Evolutionary conservation across 2,329 filamentous ascomycete species (phyloP).

Genomic region (Pseudomassariella vexata): DNA sequence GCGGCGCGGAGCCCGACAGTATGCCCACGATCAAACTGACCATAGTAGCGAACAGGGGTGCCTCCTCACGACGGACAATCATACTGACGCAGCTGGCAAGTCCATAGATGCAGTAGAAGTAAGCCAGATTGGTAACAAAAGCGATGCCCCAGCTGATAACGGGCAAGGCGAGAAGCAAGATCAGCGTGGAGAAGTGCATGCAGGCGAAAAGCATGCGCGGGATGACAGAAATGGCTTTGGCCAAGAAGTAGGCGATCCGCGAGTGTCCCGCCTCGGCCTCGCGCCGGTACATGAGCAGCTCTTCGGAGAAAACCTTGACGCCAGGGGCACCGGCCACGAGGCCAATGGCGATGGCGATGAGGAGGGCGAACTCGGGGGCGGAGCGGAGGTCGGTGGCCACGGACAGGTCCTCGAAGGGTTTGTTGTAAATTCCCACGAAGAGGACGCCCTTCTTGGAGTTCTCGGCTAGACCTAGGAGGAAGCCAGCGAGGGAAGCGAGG

Average conservation of each 20-base stretch:
- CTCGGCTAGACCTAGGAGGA: slow-evolving; percentile 48
- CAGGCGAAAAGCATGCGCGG: slow-evolving; percentile 44
- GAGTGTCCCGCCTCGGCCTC: slow-evolving; percentile 53
- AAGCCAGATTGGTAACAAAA: slow-evolving; percentile 45
- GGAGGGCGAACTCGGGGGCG: slow-evolving; percentile 45
- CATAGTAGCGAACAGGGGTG: slow-evolving; percentile 51
- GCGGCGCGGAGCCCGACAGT: slow-evolving; percentile 46
- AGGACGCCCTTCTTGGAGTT: slow-evolving; percentile 42
- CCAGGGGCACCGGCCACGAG: slow-evolving; percentile 48
- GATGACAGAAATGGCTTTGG: slow-evolving; percentile 46
- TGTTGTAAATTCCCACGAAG: slow-evolving; percentile 46
- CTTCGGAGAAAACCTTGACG: slow-evolving; percentile 51
- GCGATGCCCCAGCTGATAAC: slow-evolving; percentile 42
- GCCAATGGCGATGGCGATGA: slow-evolving; percentile 49
- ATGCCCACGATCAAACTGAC: slow-evolving; percentile 47
- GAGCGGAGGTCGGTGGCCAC: slow-evolving; percentile 43
- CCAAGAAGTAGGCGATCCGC: slow-evolving; percentile 48
- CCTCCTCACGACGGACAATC: slow-evolving; percentile 49
- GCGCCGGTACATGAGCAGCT: slow-evolving; percentile 47
- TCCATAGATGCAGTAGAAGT: slow-evolving; percentile 55
- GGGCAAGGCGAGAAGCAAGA: slow-evolving; percentile 42
- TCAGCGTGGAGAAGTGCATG: slow-evolving; percentile 48
- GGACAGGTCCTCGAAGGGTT: slow-evolving; percentile 45
- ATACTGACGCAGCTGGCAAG: slow-evolving; percentile 47
- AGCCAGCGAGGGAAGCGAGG: slow-evolving; percentile 44